Conservation (phyloP, 441 rosid species). For the Raphanus hybrid region DNA sequence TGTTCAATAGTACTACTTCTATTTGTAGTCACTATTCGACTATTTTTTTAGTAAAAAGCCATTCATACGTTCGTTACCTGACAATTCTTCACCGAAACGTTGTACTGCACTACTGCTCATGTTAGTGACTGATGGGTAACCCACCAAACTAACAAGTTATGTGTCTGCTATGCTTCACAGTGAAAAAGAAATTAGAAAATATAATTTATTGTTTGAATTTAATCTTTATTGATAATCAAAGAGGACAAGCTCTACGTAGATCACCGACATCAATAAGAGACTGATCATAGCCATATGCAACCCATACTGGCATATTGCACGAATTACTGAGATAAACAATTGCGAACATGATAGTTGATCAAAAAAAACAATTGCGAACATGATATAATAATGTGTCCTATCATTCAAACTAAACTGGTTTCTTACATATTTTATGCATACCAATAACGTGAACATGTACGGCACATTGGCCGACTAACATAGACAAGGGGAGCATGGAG, state of each 20-base stretch:
- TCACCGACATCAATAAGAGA: conserved; percentile 35
- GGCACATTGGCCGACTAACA: conserved; percentile 36
- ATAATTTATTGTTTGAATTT: neutral
- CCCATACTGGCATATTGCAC: conserved; percentile 20
- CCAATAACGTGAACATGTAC: conserved; percentile 41
- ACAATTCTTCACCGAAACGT: neutral
- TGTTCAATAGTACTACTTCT: neutral
- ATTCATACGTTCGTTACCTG: neutral
- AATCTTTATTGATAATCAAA: neutral
- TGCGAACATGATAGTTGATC: neutral
- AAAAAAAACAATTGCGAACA: conserved; percentile 14
- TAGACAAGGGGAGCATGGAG: conserved; percentile 41
- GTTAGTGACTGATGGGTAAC: neutral
- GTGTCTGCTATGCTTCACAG: conserved; percentile 7
- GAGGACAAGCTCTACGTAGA: conserved; percentile 22
- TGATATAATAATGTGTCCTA: neutral
- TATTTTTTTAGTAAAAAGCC: neutral
- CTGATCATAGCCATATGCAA: conserved; percentile 27
- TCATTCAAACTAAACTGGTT: neutral
- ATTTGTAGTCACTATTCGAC: neutral
- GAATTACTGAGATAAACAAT: conserved; percentile 15
- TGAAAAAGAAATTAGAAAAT: neutral
- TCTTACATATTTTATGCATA: neutral
- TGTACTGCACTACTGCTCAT: neutral
- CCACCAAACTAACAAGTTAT: neutral